Base-by-base conservation (phyloP, 164 flowering plant species). In the Nymphaea colorata region DNA sequence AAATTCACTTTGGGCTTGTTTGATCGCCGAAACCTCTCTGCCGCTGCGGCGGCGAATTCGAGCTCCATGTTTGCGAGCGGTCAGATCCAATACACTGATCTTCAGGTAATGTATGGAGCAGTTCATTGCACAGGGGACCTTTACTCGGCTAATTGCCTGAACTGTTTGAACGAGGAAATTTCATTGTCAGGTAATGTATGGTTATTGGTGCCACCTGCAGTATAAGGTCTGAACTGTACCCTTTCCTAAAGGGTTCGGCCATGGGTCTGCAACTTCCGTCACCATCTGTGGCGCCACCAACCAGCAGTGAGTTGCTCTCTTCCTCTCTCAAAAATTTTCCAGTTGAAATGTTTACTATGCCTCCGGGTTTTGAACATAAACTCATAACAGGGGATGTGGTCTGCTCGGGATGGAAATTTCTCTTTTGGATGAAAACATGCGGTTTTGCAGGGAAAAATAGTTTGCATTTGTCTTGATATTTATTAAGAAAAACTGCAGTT, bases 61-160 rank as follows among this genome's bases (percentile, higher is more conserved):
- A 16, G 17, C 11, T 44, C 3, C 68, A 11, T 69, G 43, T 71
- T 12, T 44, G 69, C 73, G 2, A 41, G 44, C 59, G 66, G 73
- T n/a, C 17, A 60, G 17, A 25, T 41, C 15, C 36, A 11, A 6
- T 41, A 59, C 16, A 41, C 25, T 25, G 47, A 7, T 11, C n/a
- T 44, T 25, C 65, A 44, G 51, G 59, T 4, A 2, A 6, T 71
- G 2, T 67, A 66, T 47, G 68, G 67, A 18, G 71, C 79, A 0
- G 80, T 47, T 3, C 86, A 82, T 76, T 84, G 87, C 71, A 76
- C 79, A 5, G 71, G 73, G 42, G 82, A 82, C 69, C 11, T 83
- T 61, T 6, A 69, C 3, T 8, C 41, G 2, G 5, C 18, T 4
- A 72, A 71, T 16, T 82, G 87, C 61, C 2, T 14, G 3, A 18